phyloP scores from a whole-genome alignment of 768 basidiomycete genomes.

The Guyanaporus albipodus region DNA sequence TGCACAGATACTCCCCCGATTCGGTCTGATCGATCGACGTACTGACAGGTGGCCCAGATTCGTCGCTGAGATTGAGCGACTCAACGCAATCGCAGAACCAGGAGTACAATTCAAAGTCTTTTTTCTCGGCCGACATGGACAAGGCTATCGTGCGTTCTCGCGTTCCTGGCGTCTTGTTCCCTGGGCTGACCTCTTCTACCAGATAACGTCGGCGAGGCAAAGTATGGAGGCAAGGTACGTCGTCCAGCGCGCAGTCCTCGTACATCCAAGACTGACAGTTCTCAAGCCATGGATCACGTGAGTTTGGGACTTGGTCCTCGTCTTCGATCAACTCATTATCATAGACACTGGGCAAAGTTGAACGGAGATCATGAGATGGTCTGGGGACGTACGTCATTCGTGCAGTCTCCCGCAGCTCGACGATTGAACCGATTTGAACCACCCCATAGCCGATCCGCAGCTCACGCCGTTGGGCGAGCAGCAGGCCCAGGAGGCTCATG shows the following conservation, averaged over 20 bases:
- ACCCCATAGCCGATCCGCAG: constrained; percentile 37
- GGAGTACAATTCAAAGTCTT: constrained; percentile 46
- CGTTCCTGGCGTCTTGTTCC: too few relatives aligned
- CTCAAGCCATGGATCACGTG: constrained; percentile 57
- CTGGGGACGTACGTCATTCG: constrained; percentile 67
- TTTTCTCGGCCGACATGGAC: constrained; percentile 65
- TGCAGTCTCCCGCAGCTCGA: background rate
- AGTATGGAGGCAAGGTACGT: constrained; percentile 53
- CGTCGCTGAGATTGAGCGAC: constrained; percentile 33
- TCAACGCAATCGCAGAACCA: constrained; percentile 27
- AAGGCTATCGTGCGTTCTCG: constrained; percentile 41
- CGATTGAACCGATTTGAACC: background rate
- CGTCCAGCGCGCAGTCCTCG: background rate
- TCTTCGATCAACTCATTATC: background rate
- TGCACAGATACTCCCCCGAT: constrained; percentile 17
- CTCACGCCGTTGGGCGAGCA: constrained; percentile 54
- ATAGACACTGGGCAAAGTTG: constrained; percentile 59
- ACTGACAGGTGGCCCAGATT: constrained; percentile 48
- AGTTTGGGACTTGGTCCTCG: constrained; percentile 17
- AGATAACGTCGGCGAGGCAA: constrained; percentile 70
- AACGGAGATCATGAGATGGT: constrained; percentile 60
- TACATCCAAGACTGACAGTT: background rate
- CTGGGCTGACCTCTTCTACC: background rate
- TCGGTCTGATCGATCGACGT: constrained; percentile 39
- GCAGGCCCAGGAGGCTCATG: constrained; percentile 43